Evolutionary conservation across 2,329 filamentous ascomycete species (phyloP).

Genomic region (Xylariomycetidae sp.): DNA sequence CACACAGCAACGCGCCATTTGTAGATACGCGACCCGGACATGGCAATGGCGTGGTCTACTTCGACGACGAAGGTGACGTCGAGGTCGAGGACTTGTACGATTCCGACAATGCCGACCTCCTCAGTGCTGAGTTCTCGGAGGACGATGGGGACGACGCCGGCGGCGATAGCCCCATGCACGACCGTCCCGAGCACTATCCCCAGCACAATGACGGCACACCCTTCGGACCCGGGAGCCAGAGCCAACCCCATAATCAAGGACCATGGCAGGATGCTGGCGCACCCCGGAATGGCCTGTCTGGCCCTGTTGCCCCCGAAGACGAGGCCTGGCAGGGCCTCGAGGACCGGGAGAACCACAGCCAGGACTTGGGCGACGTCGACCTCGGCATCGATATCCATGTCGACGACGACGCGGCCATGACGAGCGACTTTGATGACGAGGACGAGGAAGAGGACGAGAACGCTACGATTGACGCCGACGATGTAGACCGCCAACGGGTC

Average conservation of each 20-base stretch:
- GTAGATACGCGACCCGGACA: constrained; percentile 31
- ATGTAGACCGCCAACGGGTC: too few species aligned
- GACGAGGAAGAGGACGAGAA: constrained; percentile 14
- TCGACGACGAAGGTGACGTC: constrained; percentile 19
- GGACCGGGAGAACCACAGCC: constrained; percentile 49
- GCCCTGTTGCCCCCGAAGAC: too few species aligned
- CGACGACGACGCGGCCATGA: constrained; percentile 20
- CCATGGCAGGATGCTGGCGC: constrained; percentile 25
- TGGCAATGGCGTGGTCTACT: constrained; percentile 21
- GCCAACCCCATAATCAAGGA: constrained; percentile 18
- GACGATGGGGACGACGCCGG: constrained; percentile 18
- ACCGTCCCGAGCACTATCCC: too few species aligned
- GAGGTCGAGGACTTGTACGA: constrained; percentile 32
- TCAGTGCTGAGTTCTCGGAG: constrained; percentile 24
- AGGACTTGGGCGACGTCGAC: constrained; percentile 15
- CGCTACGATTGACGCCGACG: too few species aligned
- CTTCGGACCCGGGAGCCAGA: constrained; percentile 18
- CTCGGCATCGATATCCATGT: constrained; percentile 13
- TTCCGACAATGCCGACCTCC: constrained; percentile 27
- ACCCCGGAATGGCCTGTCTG: too few species aligned
- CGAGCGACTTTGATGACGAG: constrained; percentile 15
- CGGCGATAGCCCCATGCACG: constrained; percentile 24
- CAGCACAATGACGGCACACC: too few species aligned
- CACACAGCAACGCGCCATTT: constrained; percentile 57
- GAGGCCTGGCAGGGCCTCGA: constrained; percentile 53